Base-by-base conservation (phyloP, 305 asterid species). In the Solanum aculeatissimum region DNA sequence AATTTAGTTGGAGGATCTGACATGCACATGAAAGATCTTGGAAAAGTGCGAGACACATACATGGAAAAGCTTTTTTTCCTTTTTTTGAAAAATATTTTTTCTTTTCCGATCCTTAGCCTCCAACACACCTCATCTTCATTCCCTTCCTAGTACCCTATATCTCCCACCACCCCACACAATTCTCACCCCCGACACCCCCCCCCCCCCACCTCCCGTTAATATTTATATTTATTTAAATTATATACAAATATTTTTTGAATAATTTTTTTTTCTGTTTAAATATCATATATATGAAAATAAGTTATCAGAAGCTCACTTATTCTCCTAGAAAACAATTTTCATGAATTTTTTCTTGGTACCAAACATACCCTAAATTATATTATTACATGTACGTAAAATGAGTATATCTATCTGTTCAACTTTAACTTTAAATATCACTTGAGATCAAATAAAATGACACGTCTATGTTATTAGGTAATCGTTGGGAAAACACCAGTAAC, bases 401-500 rank as follows among this genome's bases (percentile, higher is more conserved):
- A 18, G 12, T 54, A 2, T 54, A 23, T 19, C 25, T 4, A 55
- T 12, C 19, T 8, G 5, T 55, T 55, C 25, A 55, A 18, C 6
- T 55, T 55, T 1, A 55, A 3, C 1, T 3, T 55, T 55, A 55
- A 57, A n/a, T 2, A 2, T 21, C 8, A 58, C 8, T 21, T 10
- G 1, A 58, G 66, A 10, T 21, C 9, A 21, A 58, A 3, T 21
- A 21, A 58, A 4, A 23, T 11, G 13, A 23, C 18, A 2, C 18
- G 2, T 11, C 12, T 60, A 60, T 58, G 4, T 49, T 77, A 3
- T 62, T 21, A 95, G 98, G 98, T 96, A 27, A 86, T 87, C 5
- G 86, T 89, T 1, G 95, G 92, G 38, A 92, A 90, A 83, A 87
- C 81, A 38, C 98, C 98, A 0, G 93, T 94, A 19, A 95, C 96